phyloP scores from a whole-genome alignment of 2,329 filamentous ascomycete genomes.

The Alternaria viburni region DNA sequence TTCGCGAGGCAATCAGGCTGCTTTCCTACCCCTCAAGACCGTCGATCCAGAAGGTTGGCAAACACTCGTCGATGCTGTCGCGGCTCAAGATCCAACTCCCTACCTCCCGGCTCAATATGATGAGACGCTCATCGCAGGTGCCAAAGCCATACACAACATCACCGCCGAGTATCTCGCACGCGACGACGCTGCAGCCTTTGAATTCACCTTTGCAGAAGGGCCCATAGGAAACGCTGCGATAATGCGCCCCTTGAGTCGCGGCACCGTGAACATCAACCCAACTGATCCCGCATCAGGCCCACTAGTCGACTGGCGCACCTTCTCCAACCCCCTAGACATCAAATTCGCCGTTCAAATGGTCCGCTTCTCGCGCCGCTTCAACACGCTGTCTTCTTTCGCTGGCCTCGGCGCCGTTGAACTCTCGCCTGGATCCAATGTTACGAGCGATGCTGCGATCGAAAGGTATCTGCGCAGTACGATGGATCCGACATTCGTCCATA shows the following conservation, averaged over 20 bases:
- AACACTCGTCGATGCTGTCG: constrained; percentile 8
- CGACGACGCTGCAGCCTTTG: constrained; percentile 28
- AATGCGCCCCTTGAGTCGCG: constrained; percentile 12
- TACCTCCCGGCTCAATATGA: constrained; percentile 19
- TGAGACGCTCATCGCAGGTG: constrained; percentile 6
- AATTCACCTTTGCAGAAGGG: constrained; percentile 24
- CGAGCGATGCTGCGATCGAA: constrained; percentile 1
- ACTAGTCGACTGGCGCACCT: constrained; percentile 21
- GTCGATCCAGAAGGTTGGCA: constrained; percentile 37
- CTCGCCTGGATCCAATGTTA: constrained; percentile 22
- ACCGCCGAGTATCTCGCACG: constrained; percentile 21
- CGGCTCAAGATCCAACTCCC: constrained; percentile 9
- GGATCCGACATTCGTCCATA: constrained; percentile 19
- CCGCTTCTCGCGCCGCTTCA: constrained; percentile 31
- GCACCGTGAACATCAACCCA: constrained; percentile 43
- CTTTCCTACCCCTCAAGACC: constrained; percentile 64
- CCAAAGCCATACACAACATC: constrained; percentile 26
- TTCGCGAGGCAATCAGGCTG: constrained; percentile 20
- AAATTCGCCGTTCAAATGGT: constrained; percentile 33
- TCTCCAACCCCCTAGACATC: constrained; percentile 39
- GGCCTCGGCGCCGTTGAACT: constrained; percentile 19
- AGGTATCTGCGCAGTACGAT: background rate
- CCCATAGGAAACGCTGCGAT: constrained; percentile 10
- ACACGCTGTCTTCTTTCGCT: constrained; percentile 15
- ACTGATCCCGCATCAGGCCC: constrained; percentile 32